These are phyloP conservation scores for Ophiostoma fasciatum DNA, from an alignment of 2,329 filamentous ascomycete genomes.

Conservation along the genomic window DNA sequence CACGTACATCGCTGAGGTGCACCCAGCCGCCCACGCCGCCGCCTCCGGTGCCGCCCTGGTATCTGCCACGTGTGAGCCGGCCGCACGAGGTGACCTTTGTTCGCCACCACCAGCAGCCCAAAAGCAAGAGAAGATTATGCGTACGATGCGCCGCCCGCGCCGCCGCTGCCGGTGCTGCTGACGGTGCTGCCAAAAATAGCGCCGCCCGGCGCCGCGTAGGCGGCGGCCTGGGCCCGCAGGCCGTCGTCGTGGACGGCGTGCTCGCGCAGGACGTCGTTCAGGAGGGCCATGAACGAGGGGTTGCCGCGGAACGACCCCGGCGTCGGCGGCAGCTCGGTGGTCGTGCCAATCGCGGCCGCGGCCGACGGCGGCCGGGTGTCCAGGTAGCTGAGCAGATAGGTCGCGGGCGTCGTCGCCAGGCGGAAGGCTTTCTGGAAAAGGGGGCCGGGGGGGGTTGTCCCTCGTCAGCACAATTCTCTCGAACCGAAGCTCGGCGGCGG, in stretches of 20 bases:
- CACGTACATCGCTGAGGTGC: slow-evolving; percentile 42
- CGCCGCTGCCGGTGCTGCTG: slow-evolving; percentile 39
- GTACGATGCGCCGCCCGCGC: slow-evolving; percentile 19
- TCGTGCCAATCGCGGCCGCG: slow-evolving; percentile 42
- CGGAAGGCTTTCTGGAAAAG: slow-evolving; percentile 40
- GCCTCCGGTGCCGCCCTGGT: slow-evolving; percentile 45
- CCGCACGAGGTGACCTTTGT: too few relatives aligned
- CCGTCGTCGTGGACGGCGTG: slow-evolving; percentile 15
- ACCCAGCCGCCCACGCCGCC: slow-evolving; percentile 46
- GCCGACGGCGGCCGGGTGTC: slow-evolving; percentile 39
- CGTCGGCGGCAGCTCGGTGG: slow-evolving; percentile 43
- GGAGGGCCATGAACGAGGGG: slow-evolving; percentile 32
- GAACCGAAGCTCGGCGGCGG: background rate
- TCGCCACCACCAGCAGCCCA: too few relatives aligned
- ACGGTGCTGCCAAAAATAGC: slow-evolving; percentile 33
- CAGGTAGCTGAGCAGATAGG: slow-evolving; percentile 44
- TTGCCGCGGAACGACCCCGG: slow-evolving; percentile 46
- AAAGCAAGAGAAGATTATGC: background rate
- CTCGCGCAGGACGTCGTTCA: slow-evolving; percentile 20
- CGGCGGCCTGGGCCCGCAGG: slow-evolving; percentile 33
- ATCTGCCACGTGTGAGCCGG: slow-evolving; percentile 9
- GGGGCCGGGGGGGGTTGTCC: too few relatives aligned
- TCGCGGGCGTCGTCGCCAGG: slow-evolving; percentile 26
- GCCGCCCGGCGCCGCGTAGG: slow-evolving; percentile 43
- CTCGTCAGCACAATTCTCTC: too few relatives aligned